These are phyloP conservation scores for Nosema muscidifuracis DNA, from an alignment of 371 early-diverging fungal species.

Conservation along the genomic window DNA sequence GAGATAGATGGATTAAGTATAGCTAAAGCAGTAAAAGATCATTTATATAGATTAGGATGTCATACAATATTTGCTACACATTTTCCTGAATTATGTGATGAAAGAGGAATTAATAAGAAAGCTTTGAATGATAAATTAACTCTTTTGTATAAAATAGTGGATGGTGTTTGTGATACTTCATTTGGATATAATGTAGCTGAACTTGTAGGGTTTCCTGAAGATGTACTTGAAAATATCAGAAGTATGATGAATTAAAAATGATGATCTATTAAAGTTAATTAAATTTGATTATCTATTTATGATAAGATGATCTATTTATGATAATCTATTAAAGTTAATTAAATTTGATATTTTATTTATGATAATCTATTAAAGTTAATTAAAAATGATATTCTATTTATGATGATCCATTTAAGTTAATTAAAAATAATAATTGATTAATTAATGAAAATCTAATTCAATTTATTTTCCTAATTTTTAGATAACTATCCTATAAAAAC, in stretches of 20 bases:
- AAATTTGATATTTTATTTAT: no score
- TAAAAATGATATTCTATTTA: no score
- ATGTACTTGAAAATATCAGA: slow-evolving; percentile 53
- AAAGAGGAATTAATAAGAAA: slow-evolving; percentile 42
- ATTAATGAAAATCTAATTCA: neutral
- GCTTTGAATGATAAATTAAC: slow-evolving; percentile 33
- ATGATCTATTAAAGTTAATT: no score
- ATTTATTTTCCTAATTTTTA: no score
- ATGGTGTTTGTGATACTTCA: slow-evolving; percentile 81
- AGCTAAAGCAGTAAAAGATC: slow-evolving; percentile 88
- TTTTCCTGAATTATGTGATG: slow-evolving; percentile 78
- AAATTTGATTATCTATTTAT: no score
- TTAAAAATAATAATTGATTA: no score
- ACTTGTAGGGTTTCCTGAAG: slow-evolving; percentile 77
- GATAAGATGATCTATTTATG: neutral
- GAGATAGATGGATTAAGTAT: slow-evolving; percentile 93
- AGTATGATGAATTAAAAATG: no score
- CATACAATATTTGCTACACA: slow-evolving; percentile 61
- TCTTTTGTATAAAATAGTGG: slow-evolving; percentile 59
- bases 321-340: neutral
- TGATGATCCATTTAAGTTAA: no score
- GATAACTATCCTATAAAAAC: neutral
- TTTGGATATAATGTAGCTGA: slow-evolving; percentile 96
- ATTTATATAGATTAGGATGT: slow-evolving; percentile 63
- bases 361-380: no score